Conservation (phyloP, 164 flowering plant species). For the Euptelea pleiosperma region DNA sequence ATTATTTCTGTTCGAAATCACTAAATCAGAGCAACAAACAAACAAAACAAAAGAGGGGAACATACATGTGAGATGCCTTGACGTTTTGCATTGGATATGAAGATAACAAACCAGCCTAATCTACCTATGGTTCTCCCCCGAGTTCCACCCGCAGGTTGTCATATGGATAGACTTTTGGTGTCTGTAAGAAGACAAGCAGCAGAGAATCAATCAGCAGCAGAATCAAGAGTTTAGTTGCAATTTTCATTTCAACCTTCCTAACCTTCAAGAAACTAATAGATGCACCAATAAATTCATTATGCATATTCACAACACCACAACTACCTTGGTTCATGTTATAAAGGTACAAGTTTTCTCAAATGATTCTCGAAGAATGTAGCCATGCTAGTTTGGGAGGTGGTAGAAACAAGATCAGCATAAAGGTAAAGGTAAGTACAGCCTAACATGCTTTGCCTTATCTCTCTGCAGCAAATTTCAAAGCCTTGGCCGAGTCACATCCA, state of each 20-base stretch:
- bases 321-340: too few species aligned
- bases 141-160: conserved; percentile 97
- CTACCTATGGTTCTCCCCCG: conserved; percentile 77
- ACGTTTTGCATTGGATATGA: not conserved
- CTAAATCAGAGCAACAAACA: too few species aligned
- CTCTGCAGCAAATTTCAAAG: too few species aligned
- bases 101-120: not conserved
- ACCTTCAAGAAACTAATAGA: not conserved
- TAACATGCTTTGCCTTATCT: too few species aligned
- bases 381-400: too few species aligned
- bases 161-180: conserved; percentile 92
- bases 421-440: too few species aligned
- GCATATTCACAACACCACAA: not conserved
- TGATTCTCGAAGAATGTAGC: too few species aligned
- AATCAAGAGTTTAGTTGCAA: too few species aligned
- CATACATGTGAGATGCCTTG: not conserved
- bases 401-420: too few species aligned
- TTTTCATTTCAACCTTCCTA: not conserved
- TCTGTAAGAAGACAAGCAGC: conserved; percentile 32
- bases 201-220: conserved; percentile 13
- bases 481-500: too few species aligned
- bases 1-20: conserved; percentile 1
- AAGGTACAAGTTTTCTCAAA: too few species aligned
- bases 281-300: not conserved
- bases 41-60: not conserved